A percentile compares a stretch with the other conserved stretches of the same genome.
Conservation (phyloP, 2,329 filamentous ascomycete species). For the Talaromyces verruculosus region DNA sequence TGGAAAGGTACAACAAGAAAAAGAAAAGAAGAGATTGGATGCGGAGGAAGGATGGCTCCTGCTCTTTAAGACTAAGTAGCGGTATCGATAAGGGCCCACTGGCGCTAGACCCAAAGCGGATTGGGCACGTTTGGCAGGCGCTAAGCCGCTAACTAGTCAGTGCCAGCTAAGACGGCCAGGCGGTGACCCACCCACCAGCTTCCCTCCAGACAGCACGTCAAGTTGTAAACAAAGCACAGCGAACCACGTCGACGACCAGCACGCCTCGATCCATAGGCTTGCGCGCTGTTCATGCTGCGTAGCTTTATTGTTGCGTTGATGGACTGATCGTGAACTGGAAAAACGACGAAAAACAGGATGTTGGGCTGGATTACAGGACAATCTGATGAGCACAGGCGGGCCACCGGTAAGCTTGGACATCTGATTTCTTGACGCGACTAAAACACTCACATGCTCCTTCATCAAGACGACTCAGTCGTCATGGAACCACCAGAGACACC, state of each 20-base stretch:
- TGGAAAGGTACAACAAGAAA: constrained; percentile 3
- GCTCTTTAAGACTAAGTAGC: constrained; percentile 18
- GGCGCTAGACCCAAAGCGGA: background rate
- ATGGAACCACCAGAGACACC: constrained; percentile 63
- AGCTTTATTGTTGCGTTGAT: constrained; percentile 25
- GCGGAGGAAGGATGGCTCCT: background rate
- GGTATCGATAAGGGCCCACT: constrained; percentile 23
- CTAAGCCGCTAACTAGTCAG: background rate
- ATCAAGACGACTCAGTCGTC: constrained; percentile 52
- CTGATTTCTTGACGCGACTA: constrained; percentile 2
- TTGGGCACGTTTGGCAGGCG: constrained; percentile 6
- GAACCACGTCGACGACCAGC: constrained; percentile 30
- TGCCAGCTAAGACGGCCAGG: constrained; percentile 19
- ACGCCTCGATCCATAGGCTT: constrained; percentile 15
- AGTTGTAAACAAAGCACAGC: constrained; percentile 37
- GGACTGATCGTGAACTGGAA: background rate
- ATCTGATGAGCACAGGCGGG: constrained; percentile 31
- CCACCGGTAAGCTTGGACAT: constrained; percentile 29
- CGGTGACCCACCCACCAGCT: constrained; percentile 18
- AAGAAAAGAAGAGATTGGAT: background rate
- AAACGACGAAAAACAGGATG: constrained; percentile 28
- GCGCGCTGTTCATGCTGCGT: background rate
- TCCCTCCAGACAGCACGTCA: constrained; percentile 13
- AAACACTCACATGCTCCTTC: constrained; percentile 14
- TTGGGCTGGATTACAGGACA: constrained; percentile 38